Base-by-base conservation (phyloP, 768 basidiomycete genomes). In the Trametes meyenii region DNA sequence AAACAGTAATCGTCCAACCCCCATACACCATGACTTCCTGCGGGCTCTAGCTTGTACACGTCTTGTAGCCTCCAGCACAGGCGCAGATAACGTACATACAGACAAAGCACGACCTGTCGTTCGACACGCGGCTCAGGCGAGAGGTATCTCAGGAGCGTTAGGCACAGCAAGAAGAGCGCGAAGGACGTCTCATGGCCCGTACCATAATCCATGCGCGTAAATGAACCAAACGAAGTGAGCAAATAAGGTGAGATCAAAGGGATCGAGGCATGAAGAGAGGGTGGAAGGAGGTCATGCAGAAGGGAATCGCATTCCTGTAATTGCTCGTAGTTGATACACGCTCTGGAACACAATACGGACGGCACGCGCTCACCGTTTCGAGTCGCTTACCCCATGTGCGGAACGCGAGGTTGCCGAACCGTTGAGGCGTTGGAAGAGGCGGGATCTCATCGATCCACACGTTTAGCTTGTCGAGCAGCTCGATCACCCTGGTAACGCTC, bases 21-120 rank as follows among this genome's bases (percentile, higher is more conserved):
- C 97, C 96, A 99, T 0, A 98, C 96, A 4, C 97, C 97, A 71
- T 98, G 96, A 64, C 92, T 96, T 8, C 97, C 97, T 2, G 97
- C 97, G 5, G 96, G 95, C 74, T 98, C 96, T 11, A 99, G 85
- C 50, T 81, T 85, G 73, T 98, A 99, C 35, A 85, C 83, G 64
- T 94, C 91, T 72, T 98, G 95, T 16, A 98, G 79, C 58, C 81
- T 83, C 85, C 92, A 95, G 63, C 89, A 91, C 36, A 98, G 80
- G 36, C 81, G 80, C 44, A 95, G 76, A 72, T 99, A 99, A 45
- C 89, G 85, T 26, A 83, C 71, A 66, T 92, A 93, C 13, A 94
- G 77, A n/a, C 66, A 70, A n/a, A 90, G 73, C 14, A 83, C 80
- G 21, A 85, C 58, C 19, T 77, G 73, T 7, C 86, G 83, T 69